These are phyloP conservation scores for Geotrichum siamense DNA, from an alignment of 1,139 yeast genomes.

Conservation along the genomic window DNA sequence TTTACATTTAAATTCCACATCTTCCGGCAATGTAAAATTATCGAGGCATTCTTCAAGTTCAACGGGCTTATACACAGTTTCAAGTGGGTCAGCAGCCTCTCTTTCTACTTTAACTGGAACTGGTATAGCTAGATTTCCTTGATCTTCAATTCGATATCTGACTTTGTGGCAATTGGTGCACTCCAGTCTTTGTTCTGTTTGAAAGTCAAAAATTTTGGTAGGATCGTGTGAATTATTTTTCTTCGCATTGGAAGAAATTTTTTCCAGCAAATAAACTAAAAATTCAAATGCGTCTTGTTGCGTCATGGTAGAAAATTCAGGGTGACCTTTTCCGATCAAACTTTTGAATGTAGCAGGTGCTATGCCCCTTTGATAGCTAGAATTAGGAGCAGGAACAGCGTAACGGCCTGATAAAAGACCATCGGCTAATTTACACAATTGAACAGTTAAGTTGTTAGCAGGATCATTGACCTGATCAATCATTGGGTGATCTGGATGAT, in stretches of 20 bases:
- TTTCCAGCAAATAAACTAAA: constrained; percentile 57
- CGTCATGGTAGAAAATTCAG: constrained; percentile 75
- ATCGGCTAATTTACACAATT: constrained; percentile 68
- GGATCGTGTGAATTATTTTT: constrained; percentile 34
- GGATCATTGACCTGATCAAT: constrained; percentile 43
- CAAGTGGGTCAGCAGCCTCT: constrained; percentile 38
- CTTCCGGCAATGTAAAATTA: constrained; percentile 45
- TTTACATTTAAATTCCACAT: constrained; percentile 63
- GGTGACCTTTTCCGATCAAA: constrained; percentile 67
- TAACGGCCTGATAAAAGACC: constrained; percentile 74
- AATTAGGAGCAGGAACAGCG: constrained; percentile 47
- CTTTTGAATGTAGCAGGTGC: constrained; percentile 70
- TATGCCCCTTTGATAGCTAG: constrained; percentile 63
- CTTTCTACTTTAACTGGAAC: constrained; percentile 40
- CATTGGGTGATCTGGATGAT: constrained; percentile 8
- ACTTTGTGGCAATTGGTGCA: constrained; percentile 61
- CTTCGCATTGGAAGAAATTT: constrained; percentile 43
- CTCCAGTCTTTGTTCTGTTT: constrained; percentile 55
- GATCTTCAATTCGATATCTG: constrained; percentile 47
- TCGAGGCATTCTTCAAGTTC: constrained; percentile 47
- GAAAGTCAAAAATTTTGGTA: constrained; percentile 55
- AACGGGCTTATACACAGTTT: constrained; percentile 45
- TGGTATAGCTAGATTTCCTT: constrained; percentile 64
- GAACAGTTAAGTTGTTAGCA: constrained; percentile 56
- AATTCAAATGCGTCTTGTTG: constrained; percentile 97